These are phyloP conservation scores for Dictyostelium citrinum DNA, from an alignment of 78 protist genomes.

Conservation along the genomic window DNA sequence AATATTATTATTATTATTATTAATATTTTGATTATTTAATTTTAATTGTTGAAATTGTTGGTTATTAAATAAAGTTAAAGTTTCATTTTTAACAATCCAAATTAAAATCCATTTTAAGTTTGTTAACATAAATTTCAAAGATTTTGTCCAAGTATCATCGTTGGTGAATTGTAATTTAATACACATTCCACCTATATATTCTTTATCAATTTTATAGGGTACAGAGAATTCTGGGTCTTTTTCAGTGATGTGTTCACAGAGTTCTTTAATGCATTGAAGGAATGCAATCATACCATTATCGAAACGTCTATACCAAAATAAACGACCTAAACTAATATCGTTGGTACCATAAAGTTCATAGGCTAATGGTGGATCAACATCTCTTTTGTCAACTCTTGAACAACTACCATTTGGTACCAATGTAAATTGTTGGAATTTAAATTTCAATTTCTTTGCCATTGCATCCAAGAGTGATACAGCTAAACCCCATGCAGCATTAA, in stretches of 20 bases:
- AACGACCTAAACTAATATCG: conserved; percentile 55
- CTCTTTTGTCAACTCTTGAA: conserved; percentile 62
- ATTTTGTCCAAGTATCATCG: conserved; percentile 92
- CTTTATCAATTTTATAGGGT: conserved; percentile 85
- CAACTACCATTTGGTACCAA: conserved; percentile 74
- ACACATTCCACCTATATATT: conserved; percentile 61
- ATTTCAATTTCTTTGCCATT: conserved; percentile 66
- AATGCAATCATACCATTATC: conserved; percentile 92
- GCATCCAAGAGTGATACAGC: conserved; percentile 85
- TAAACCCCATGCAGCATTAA: conserved; percentile 96
- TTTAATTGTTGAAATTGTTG: neutral
- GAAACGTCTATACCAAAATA: conserved; percentile 82
- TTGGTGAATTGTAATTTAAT: conserved; percentile 68
- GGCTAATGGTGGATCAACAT: neutral
- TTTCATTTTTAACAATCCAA: conserved; percentile 78
- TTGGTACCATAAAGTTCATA: conserved; percentile 48
- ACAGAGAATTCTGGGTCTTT: conserved; percentile 56
- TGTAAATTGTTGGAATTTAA: conserved; percentile 35
- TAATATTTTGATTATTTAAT: neutral
- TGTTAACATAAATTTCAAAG: conserved; percentile 87
- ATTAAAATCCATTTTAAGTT: conserved; percentile 87
- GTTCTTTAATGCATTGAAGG: conserved; percentile 84
- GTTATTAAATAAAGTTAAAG: neutral
- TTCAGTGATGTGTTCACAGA: conserved; percentile 27
- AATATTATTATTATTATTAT: neutral